These are phyloP conservation scores for Aspergillus biplanus DNA, from an alignment of 495 filamentous ascomycete genomes.

Conservation along the genomic window DNA sequence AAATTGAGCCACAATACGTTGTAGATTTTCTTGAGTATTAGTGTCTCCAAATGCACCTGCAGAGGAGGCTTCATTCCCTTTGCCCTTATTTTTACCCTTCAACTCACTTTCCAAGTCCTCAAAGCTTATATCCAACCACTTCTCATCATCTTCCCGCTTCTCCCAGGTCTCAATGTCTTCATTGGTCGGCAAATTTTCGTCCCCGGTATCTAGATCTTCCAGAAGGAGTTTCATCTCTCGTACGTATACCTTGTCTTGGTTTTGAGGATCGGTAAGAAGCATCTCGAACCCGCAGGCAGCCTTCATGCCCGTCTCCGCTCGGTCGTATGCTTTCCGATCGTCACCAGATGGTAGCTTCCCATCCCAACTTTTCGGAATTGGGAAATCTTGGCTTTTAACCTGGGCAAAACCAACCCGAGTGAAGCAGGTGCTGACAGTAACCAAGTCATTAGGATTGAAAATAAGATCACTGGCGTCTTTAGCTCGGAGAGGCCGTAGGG, in stretches of 20 bases:
- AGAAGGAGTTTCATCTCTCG: conserved; percentile 75
- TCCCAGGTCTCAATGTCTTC: conserved; percentile 74
- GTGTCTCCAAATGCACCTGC: conserved; percentile 72
- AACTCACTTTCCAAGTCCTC: conserved; percentile 85
- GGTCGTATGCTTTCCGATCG: conserved; percentile 41
- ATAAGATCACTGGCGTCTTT: conserved; percentile 45
- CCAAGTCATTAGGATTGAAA: conserved; percentile 78
- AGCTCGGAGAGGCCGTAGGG: conserved; percentile 67
- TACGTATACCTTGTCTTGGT: conserved; percentile 64
- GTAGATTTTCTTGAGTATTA: conserved; percentile 77
- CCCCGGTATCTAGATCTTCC: conserved; percentile 68
- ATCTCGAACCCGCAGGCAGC: conserved; percentile 90
- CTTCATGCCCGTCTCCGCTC: conserved; percentile 85
- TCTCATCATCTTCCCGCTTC: conserved; percentile 72
- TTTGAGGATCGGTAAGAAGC: conserved; percentile 67
- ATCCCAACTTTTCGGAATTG: conserved; percentile 65
- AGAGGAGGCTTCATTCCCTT: conserved; percentile 28
- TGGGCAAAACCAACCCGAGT: conserved; percentile 91
- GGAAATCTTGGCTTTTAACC: conserved; percentile 86
- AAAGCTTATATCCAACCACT: conserved; percentile 93
- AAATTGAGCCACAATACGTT: conserved; percentile 87
- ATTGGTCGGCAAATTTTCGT: conserved; percentile 68
- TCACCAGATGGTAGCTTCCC: conserved; percentile 40
- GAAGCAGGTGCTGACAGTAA: conserved; percentile 76
- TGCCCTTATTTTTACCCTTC: conserved; percentile 50